Base-by-base conservation (phyloP, 306 rosid species). In the Vigna hirtella region DNA sequence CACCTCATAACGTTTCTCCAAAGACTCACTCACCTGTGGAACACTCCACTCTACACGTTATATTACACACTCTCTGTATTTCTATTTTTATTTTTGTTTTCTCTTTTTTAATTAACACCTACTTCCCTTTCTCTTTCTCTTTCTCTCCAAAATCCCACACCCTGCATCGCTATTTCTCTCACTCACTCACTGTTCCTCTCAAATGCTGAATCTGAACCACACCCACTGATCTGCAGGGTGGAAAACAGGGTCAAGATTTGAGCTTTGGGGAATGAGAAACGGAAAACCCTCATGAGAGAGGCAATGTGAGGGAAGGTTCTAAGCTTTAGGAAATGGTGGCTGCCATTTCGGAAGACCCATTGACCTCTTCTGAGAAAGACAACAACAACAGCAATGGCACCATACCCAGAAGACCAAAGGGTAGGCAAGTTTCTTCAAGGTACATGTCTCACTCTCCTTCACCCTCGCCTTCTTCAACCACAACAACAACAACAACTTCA, bases 391-490 rank as follows among this genome's bases (percentile, higher is more conserved):
- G 3, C 61, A 66, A 42, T 89, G 94, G 91, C 58, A 55, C 42
- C 67, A 38, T 79, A 10, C 85, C 82, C 13, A 86, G 90, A 67
- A 86, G 89, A 79, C 92, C 89, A 24, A 88, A 93, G 73, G 97
- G 98, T 11, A 79, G 96, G 4, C 93, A 89, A 63, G 98, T 96
- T 18, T 90, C 98, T 76, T 96, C 99, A 15, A 96, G 97, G 90
- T 96, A 93, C 79, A 87, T 96, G 98, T 93, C 99, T 28, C 93
- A 94, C 24, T 91, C 97, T 7, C 90, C 95, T 15, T 88, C 98
- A 7, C 86, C 92, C 42, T 87, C 98, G 40, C 87, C 92, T 82
- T 90, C 91, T 47, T 78, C 96, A 0, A 79, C 91, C 0, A 82
- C 89, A 0, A 80, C 91, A 0, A 83, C 91, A 0, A 53, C 79